These are phyloP conservation scores for Ustilago bromivora DNA, from an alignment of 1,284 basidiomycete species.

Conservation along the genomic window DNA sequence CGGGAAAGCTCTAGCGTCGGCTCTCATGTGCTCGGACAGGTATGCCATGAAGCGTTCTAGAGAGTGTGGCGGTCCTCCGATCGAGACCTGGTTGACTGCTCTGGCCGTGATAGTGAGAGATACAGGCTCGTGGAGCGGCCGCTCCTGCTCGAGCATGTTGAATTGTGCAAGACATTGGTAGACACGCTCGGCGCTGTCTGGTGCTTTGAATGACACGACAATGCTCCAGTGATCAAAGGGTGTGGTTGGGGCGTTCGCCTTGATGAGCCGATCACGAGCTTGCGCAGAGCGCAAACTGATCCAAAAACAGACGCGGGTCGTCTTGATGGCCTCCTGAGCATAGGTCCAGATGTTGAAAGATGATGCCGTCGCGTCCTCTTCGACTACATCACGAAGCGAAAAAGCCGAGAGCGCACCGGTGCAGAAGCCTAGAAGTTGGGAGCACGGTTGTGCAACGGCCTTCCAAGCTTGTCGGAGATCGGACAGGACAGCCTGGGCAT, in stretches of 20 bases:
- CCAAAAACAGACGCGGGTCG: constrained; percentile 44
- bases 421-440: constrained; percentile 45
- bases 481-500: not conserved
- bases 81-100: constrained; percentile 25
- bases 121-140: constrained; percentile 15
- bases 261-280: constrained; percentile 20
- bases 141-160: constrained; percentile 20
- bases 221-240: constrained; percentile 32
- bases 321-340: constrained; percentile 21
- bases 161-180: constrained; percentile 11
- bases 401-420: constrained; percentile 41
- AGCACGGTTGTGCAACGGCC: constrained; percentile 16
- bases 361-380: not conserved
- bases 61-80: constrained; percentile 28
- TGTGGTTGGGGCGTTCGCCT: not conserved
- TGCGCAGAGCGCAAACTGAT: constrained; percentile 39
- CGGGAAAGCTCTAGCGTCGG: constrained; percentile 8
- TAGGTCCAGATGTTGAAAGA: constrained; percentile 29
- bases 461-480: constrained; percentile 22
- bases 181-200: constrained; percentile 13
- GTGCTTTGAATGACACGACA: constrained; percentile 22
- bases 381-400: constrained; percentile 13
- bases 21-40: constrained; percentile 5
- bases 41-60: constrained; percentile 26
- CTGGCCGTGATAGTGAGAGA: constrained; percentile 32